Conservation (phyloP, 1,139 yeast genomes). For the Saccharomyces hybrid region DNA sequence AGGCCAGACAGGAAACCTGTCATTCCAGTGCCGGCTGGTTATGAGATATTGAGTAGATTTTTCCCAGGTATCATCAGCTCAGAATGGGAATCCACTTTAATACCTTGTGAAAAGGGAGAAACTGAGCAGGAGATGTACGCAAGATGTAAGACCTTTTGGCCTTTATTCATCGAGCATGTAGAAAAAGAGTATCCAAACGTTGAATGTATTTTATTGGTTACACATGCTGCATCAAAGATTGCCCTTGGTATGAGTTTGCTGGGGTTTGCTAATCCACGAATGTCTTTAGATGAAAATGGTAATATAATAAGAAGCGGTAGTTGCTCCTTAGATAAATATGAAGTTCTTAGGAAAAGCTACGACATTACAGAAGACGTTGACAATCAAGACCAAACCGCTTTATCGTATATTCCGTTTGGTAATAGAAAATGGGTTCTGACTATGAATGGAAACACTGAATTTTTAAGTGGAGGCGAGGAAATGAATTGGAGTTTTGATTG, state of each 20-base stretch:
- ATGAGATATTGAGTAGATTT: conserved; percentile 40
- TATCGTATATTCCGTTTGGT: conserved; percentile 13
- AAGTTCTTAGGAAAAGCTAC: conserved; percentile 37
- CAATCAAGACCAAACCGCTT: background rate
- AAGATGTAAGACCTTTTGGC: conserved; percentile 47
- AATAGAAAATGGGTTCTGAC: conserved; percentile 44
- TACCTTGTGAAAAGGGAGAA: conserved; percentile 62
- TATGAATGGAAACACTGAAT: conserved; percentile 61
- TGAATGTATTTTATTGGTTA: conserved; percentile 51
- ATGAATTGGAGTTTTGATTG: conserved; percentile 72
- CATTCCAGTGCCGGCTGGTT: conserved; percentile 54
- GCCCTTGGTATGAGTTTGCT: conserved; percentile 66
- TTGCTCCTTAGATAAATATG: conserved; percentile 51
- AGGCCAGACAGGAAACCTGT: conserved; percentile 42
- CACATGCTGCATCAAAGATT: conserved; percentile 82
- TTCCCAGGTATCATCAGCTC: conserved; percentile 43
- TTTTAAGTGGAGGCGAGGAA: conserved; percentile 68
- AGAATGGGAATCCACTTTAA: conserved; percentile 44
- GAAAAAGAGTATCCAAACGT: conserved; percentile 48
- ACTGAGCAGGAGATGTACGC: conserved; percentile 52
- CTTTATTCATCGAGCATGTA: conserved; percentile 43
- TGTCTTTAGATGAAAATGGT: conserved; percentile 43
- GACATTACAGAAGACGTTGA: conserved; percentile 25
- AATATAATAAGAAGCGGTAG: conserved; percentile 46
- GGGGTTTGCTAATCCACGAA: conserved; percentile 42